Percentiles rank a stretch among this genome's conserved stretches.
phyloP scores from a whole-genome alignment of 805 yeast species.

The Yarrowia yakushimensis region DNA sequence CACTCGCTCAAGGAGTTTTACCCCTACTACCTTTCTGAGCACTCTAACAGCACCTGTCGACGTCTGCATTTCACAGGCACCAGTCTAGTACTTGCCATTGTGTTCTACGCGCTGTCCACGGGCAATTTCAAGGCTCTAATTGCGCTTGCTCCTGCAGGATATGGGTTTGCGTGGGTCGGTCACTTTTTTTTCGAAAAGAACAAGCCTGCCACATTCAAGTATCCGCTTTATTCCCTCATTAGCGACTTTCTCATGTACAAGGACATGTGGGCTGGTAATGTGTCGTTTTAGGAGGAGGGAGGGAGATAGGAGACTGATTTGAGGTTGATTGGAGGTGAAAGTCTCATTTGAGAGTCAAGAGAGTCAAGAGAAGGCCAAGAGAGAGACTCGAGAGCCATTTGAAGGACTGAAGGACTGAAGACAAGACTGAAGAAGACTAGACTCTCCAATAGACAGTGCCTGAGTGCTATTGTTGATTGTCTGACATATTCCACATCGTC shows the following conservation, averaged over 20 bases:
- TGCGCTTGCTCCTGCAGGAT: background rate
- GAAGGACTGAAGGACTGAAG: too few species aligned
- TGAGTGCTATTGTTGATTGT: too few species aligned
- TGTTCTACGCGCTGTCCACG: background rate
- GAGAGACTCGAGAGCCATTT: too few species aligned
- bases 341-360: too few species aligned
- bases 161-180: conserved; percentile 20
- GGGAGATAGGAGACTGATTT: too few species aligned
- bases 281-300: too few species aligned
- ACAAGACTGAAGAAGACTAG: too few species aligned
- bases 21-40: conserved; percentile 16
- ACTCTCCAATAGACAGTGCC: too few species aligned
- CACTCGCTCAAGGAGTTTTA: background rate
- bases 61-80: conserved; percentile 12
- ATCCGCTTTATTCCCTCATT: conserved; percentile 10
- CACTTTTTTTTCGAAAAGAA: conserved; percentile 15
- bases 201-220: conserved; percentile 18
- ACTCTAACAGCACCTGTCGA: conserved; percentile 12
- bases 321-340: too few species aligned
- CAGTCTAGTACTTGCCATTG: background rate
- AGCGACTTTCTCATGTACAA: conserved; percentile 18
- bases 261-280: conserved; percentile 9
- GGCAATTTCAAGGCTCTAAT: conserved; percentile 3
- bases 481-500: too few species aligned
- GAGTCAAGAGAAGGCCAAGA: too few species aligned